phyloP scores from a whole-genome alignment of 2,329 filamentous ascomycete genomes.

The Claviceps humidiphila region DNA sequence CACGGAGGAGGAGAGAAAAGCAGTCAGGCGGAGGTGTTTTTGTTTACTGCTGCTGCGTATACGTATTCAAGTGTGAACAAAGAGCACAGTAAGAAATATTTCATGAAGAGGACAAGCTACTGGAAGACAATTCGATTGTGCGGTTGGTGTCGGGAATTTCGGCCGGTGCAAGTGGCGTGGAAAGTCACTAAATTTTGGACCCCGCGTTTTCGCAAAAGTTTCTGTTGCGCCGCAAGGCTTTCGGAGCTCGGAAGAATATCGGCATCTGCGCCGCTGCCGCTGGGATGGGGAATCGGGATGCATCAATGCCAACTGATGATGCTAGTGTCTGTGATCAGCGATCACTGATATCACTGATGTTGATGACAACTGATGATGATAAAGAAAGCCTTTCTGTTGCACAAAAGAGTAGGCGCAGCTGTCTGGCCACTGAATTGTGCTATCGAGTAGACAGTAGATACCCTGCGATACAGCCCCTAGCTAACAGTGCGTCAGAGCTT shows the following conservation, averaged over 20 bases:
- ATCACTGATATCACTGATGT: no score
- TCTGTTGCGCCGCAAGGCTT: background rate
- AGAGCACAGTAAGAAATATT: background rate
- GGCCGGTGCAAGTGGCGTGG: background rate
- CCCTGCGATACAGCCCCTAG: no score
- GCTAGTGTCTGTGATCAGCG: no score
- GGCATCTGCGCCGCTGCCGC: background rate
- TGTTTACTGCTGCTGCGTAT: no score
- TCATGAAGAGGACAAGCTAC: background rate
- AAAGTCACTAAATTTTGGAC: background rate
- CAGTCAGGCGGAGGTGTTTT: no score
- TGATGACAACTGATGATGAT: no score
- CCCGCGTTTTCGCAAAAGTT: background rate
- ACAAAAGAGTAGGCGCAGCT: no score
- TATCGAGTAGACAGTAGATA: no score
- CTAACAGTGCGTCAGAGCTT: no score
- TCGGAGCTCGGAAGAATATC: background rate
- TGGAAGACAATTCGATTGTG: background rate
- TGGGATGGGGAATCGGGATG: background rate
- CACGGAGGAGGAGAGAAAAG: background rate
- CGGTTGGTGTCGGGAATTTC: slow-evolving; percentile 2
- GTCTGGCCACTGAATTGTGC: no score
- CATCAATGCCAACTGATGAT: no score
- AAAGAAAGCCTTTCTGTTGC: no score
- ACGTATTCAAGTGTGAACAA: background rate